These are phyloP conservation scores for Xeromyces bisporus DNA, from an alignment of 495 filamentous ascomycete species.

Conservation along the genomic window DNA sequence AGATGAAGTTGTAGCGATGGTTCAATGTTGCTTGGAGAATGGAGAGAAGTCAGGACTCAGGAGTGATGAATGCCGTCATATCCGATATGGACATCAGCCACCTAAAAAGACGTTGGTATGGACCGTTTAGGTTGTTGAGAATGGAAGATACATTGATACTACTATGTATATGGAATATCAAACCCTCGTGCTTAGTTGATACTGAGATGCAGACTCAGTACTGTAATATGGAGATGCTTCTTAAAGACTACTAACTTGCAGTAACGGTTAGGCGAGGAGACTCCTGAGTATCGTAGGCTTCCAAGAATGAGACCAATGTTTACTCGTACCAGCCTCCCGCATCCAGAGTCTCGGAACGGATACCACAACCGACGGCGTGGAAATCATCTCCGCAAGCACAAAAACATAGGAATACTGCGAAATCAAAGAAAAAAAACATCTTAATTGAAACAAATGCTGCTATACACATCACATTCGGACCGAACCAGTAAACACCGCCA, in stretches of 20 bases:
- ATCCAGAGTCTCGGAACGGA: too few relatives aligned
- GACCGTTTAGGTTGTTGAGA: background rate
- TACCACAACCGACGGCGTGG: too few relatives aligned
- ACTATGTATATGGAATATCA: background rate
- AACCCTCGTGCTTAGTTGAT: background rate
- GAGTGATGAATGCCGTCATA: too few relatives aligned
- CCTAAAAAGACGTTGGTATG: too few relatives aligned
- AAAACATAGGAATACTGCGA: too few relatives aligned
- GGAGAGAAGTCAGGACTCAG: too few relatives aligned
- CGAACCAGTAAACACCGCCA: constrained; percentile 13
- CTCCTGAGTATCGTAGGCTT: background rate
- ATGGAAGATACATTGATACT: background rate
- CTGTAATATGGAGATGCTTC: background rate
- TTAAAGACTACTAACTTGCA: background rate
- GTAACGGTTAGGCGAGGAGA: background rate
- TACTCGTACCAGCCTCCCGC: too few relatives aligned
- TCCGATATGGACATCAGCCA: too few relatives aligned
- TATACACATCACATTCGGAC: constrained; percentile 26
- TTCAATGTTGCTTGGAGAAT: too few relatives aligned
- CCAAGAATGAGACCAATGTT: too few relatives aligned
- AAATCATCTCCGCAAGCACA: too few relatives aligned
- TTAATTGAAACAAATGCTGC: constrained; percentile 27
- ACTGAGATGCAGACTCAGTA: background rate
- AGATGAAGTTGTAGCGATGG: too few relatives aligned
- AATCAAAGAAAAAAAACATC: constrained; percentile 13